Conservation (phyloP, 495 filamentous ascomycete species). For the Hyaloscypha hepaticicola region DNA sequence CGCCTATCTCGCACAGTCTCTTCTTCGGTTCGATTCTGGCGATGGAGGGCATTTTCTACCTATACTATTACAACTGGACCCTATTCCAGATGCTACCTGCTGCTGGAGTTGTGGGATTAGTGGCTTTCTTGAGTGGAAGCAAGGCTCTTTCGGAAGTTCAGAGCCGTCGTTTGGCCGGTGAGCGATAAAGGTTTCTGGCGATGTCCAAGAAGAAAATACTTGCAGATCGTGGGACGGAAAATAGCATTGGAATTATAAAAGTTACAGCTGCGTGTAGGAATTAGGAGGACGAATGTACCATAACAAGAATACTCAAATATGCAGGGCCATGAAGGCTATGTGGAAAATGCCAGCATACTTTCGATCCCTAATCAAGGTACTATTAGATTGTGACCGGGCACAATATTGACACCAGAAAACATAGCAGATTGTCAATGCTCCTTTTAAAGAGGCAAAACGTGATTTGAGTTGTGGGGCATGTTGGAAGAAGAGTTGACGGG, state of each 20-base stretch:
- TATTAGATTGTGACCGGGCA: no score
- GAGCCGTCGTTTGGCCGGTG: conserved; percentile 74
- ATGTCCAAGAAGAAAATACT: background rate
- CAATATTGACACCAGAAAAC: no score
- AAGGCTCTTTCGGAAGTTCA: conserved; percentile 93
- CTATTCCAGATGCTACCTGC: conserved; percentile 86
- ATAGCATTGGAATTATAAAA: conserved; percentile 11
- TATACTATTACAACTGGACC: conserved; percentile 94
- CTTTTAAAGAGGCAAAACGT: no score
- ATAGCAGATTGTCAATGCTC: no score
- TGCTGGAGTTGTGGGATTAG: conserved; percentile 60
- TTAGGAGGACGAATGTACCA: background rate
- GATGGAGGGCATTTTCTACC: conserved; percentile 88
- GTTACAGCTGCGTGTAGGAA: conserved; percentile 6
- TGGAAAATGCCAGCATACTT: no score
- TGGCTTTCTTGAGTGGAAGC: conserved; percentile 84
- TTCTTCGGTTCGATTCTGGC: conserved; percentile 67
- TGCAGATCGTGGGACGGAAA: background rate
- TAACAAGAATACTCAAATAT: background rate
- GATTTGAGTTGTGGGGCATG: no score
- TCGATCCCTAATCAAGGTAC: no score
- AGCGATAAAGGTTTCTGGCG: conserved; percentile 53
- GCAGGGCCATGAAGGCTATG: background rate
- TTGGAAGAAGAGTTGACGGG: background rate
- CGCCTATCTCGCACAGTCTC: conserved; percentile 35